A percentile compares a stretch with the other conserved stretches of the same genome.
phyloP scores from a whole-genome alignment of 495 filamentous ascomycete species.

The Podospora bellae-mahoneyi region DNA sequence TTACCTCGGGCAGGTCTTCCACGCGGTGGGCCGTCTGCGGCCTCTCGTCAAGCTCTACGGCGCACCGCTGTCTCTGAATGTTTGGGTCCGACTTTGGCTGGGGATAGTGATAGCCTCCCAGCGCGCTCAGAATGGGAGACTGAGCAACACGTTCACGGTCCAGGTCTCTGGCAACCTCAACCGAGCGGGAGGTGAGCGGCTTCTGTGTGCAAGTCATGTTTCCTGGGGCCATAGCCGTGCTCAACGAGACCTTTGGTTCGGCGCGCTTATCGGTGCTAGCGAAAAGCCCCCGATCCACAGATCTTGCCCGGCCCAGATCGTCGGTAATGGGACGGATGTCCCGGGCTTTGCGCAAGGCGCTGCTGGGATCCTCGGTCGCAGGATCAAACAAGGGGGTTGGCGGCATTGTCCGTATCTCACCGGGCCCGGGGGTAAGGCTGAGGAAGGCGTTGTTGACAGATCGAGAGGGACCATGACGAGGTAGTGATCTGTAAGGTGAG shows the following conservation, averaged over 20 bases:
- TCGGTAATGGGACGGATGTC: slow-evolving; percentile 48
- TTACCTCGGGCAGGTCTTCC: slow-evolving; percentile 32
- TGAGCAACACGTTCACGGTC: slow-evolving; percentile 26
- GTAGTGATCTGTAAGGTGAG: slow-evolving; percentile 20
- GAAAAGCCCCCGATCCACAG: slow-evolving; percentile 55
- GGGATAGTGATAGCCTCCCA: slow-evolving; percentile 39
- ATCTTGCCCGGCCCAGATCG: slow-evolving; percentile 46
- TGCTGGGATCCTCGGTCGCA: slow-evolving; percentile 37
- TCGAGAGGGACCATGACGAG: slow-evolving; percentile 40
- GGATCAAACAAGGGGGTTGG: slow-evolving; percentile 49
- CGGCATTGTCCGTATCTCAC: slow-evolving; percentile 42
- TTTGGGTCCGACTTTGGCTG: slow-evolving; percentile 47
- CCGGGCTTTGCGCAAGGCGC: slow-evolving; percentile 41
- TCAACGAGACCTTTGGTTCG: slow-evolving; percentile 61
- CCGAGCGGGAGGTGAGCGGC: slow-evolving; percentile 35
- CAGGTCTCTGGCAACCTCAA: slow-evolving; percentile 24
- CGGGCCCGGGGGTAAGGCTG: slow-evolving; percentile 35
- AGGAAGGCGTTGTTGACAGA: slow-evolving; percentile 57
- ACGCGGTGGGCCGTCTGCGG: slow-evolving; percentile 43
- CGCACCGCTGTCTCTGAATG: slow-evolving; percentile 36
- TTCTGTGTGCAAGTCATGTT: slow-evolving; percentile 53
- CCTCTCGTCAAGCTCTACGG: slow-evolving; percentile 35
- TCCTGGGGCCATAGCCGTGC: slow-evolving; percentile 60
- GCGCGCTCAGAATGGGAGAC: slow-evolving; percentile 34
- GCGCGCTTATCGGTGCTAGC: slow-evolving; percentile 58